A percentile compares a stretch with the other conserved stretches of the same genome.
phyloP scores from a whole-genome alignment of 1,284 basidiomycete genomes.

The Xerocomus tenax region DNA sequence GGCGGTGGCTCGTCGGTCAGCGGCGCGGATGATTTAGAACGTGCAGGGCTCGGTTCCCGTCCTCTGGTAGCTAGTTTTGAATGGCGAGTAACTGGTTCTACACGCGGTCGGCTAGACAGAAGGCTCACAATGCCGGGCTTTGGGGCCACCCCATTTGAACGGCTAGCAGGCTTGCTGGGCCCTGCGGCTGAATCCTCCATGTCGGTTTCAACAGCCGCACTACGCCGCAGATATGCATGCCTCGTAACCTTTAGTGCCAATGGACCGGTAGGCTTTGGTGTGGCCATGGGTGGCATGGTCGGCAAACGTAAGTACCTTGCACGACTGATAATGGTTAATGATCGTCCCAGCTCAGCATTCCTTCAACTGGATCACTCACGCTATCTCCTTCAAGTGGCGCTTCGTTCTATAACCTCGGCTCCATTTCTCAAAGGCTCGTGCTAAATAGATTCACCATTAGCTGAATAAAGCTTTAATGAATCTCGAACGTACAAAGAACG shows the following conservation, averaged over 20 bases:
- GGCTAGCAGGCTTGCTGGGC: conserved; percentile 22
- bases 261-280: conserved; percentile 18
- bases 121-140: conserved; percentile 35
- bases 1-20: conserved; percentile 28
- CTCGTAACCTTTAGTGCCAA: conserved; percentile 21
- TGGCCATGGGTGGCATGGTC: conserved; percentile 28
- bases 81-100: conserved; percentile 24
- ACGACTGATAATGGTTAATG: conserved; percentile 35
- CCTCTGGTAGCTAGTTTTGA: conserved; percentile 28
- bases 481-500: conserved; percentile 47
- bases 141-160: conserved; percentile 21
- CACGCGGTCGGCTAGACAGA: conserved; percentile 33
- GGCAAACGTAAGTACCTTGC: conserved; percentile 66
- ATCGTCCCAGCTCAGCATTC: conserved; percentile 13
- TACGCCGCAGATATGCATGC: conserved; percentile 29
- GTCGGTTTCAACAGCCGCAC: conserved; percentile 26
- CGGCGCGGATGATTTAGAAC: conserved; percentile 30
- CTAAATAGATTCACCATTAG: conserved; percentile 33
- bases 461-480: conserved; percentile 3
- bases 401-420: conserved; percentile 56
- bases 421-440: conserved; percentile 56
- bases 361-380: conserved; percentile 44
- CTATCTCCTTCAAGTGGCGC: conserved; percentile 68
- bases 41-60: conserved; percentile 35
- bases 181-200: conserved; percentile 26